Evolutionary conservation across 495 filamentous ascomycete genomes (phyloP), one percentile per base, ranked within the genome.

Genomic region (Pseudomonodictys pantanalensis): DNA sequence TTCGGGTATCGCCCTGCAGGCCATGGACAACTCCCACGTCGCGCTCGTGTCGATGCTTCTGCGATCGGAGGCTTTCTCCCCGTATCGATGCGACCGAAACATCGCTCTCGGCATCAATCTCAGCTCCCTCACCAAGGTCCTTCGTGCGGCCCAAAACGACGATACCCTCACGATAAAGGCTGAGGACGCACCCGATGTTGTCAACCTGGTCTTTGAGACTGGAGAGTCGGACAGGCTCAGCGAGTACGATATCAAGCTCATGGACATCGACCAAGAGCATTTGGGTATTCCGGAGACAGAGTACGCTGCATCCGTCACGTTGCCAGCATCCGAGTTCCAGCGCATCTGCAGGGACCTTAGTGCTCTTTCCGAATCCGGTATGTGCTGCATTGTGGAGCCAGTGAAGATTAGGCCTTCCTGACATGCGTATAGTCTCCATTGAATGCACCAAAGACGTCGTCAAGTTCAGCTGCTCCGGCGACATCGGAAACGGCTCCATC

Each of bases 231-330:
- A 99, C 73, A 79, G 93, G 48, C 82, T 97, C 59, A 93, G 89
- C 79, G 93, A 97, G 76, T 99, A 97, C 74, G 93, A 99, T 76
- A 87, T 99, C 77, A 99, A 99, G 84, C 82, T 99, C 62, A 99
- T 99, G 95, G 93, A 99, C 74, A 97, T 99, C 73, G 93, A 99
- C 76, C 93, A 99, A 76, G 93, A 99, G 79, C 93, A 99, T 74
- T 75, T 99, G 77, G 93, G 93, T 41, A 99, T 99, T 71, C 93
- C 93, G 25, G 95, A 97, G 63, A 99, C 95, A 11, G 93, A 97
- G 66, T 99, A 99, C 69, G 87, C 90, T 38, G 92, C 95, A 33
- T 92, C 87, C 25, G 86, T 97, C 53, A 80, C 79, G 55, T 90
- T 99, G 91, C 93, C 95, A 6, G 82, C 86, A 15, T 68, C 81